A percentile compares a stretch with the other conserved stretches of the same genome.
Conservation (phyloP, 2,329 filamentous ascomycete species). For the Cladophialophora yegresii region DNA sequence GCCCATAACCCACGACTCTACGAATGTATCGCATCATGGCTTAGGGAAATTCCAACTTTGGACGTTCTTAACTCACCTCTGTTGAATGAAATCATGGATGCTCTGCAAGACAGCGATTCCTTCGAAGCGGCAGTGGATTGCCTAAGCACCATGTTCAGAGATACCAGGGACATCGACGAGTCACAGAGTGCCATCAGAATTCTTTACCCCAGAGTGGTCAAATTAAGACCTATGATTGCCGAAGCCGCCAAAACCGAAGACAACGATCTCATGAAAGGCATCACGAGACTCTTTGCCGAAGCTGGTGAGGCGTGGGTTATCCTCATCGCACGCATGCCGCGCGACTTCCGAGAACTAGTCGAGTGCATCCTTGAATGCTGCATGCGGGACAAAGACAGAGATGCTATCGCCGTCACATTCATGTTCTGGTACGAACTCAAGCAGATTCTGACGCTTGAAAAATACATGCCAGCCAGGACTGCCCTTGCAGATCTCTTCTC, state of each 20-base stretch:
- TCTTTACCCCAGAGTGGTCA: slow-evolving; percentile 78
- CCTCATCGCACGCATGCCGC: slow-evolving; percentile 79
- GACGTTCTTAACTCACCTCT: slow-evolving; percentile 84
- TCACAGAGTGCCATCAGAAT: slow-evolving; percentile 77
- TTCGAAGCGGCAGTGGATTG: slow-evolving; percentile 90
- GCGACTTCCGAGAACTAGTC: slow-evolving; percentile 79
- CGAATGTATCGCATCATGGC: slow-evolving; percentile 95
- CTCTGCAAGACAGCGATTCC: slow-evolving; percentile 71
- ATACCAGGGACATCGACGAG: slow-evolving; percentile 92
- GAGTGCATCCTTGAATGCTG: slow-evolving; percentile 92
- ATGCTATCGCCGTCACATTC: slow-evolving; percentile 92
- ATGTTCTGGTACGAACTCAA: slow-evolving; percentile 98
- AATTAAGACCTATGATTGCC: slow-evolving; percentile 73
- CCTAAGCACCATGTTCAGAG: slow-evolving; percentile 84
- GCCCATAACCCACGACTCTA: slow-evolving; percentile 85
- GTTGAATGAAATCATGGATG: slow-evolving; percentile 76
- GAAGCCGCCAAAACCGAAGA: slow-evolving; percentile 79
- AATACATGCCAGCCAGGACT: slow-evolving; percentile 78
- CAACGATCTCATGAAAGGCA: slow-evolving; percentile 77
- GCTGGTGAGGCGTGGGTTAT: slow-evolving; percentile 94
- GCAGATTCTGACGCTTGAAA: slow-evolving; percentile 88
- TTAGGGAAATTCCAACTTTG: slow-evolving; percentile 83
- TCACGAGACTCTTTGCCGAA: slow-evolving; percentile 88
- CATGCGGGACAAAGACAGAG: slow-evolving; percentile 79
- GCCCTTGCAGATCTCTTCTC: slow-evolving; percentile 80